Evolutionary conservation across 495 filamentous ascomycete genomes (phyloP), one percentile per base, ranked within the genome.

Genomic region (Penicillium robsamsonii): DNA sequence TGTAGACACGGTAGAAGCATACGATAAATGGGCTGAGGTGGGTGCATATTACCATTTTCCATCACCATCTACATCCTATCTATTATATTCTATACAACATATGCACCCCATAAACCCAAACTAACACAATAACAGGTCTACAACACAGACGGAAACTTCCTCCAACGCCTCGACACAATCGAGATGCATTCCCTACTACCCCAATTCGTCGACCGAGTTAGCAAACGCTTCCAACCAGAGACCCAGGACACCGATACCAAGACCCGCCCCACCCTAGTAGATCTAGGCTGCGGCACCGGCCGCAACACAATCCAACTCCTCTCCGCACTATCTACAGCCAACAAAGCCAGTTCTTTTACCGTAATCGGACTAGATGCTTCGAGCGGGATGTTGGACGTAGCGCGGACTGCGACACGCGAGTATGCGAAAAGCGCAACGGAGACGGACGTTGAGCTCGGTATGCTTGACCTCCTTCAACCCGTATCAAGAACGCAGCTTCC

Each of bases 91-190:
- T 10, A n/a, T 43, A 24, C 8, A n/a, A 15, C 2, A n/a, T 8
- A 27, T 13, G 18, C 7, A 20, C 43, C 3, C 41, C 25, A 41
- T 4, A 30, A 40, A 53, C 12, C 18, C 17, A n/a, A 22, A n/a
- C 17, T 43, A 56, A 54, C 20, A 38, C n/a, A 9, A 24, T 22
- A 44, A 43, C 47, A 77, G 66, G 73, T 84, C 56, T 91, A 91
- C 69, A 87, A 91, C 63, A 84, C 77, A 40, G 86, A 91, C 56
- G 82, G 82, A 25, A 91, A 90, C 66, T 87, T 90, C 66, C 76
- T 91, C 2, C 88, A 90, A 72, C 79, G 79, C 5, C 74, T 88
- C 31, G 88, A 91, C 63, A 82, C 81, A 31, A 63, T 81, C 37
- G 79, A 86, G 64, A 77, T 89, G 63, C 61, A 58, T 11, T 55